Evolutionary conservation across 345 rosid genomes (phyloP).

Genomic region (Reutealis trisperma): DNA sequence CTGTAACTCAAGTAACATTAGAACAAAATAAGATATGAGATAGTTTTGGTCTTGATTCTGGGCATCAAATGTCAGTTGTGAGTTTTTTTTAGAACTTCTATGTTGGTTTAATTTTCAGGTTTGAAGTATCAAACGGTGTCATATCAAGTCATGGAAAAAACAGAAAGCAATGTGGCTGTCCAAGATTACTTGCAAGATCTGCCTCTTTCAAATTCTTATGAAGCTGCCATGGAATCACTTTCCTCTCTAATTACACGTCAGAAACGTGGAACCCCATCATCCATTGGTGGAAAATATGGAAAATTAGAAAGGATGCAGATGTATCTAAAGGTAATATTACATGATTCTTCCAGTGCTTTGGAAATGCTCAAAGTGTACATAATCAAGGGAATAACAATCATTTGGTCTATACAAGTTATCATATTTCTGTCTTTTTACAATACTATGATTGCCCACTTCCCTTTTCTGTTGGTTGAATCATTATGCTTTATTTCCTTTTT

Average conservation of each 20-base stretch:
- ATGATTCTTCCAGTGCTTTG: not conserved
- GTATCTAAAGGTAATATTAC: slow-evolving; percentile 63
- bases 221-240: slow-evolving; percentile 81
- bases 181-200: slow-evolving; percentile 39
- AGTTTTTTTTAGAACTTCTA: slow-evolving; percentile 25
- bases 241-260: slow-evolving; percentile 73
- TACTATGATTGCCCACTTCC: not conserved
- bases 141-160: slow-evolving; percentile 40
- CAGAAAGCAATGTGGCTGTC: slow-evolving; percentile 25
- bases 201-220: slow-evolving; percentile 57
- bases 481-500: not conserved
- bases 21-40: not conserved
- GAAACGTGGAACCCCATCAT: slow-evolving; percentile 54
- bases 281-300: slow-evolving; percentile 42
- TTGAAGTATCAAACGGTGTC: slow-evolving; percentile 40
- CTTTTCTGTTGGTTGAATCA: not conserved
- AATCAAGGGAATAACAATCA: not conserved
- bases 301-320: slow-evolving; percentile 68
- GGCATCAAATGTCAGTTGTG: not conserved
- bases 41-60: not conserved
- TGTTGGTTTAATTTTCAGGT: slow-evolving; percentile 40
- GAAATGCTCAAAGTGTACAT: slow-evolving; percentile 14
- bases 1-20: not conserved
- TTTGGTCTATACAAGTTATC: not conserved
- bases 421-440: not conserved